These are phyloP conservation scores for Komagataella mondaviorum DNA, from an alignment of 805 yeast species.

Conservation along the genomic window DNA sequence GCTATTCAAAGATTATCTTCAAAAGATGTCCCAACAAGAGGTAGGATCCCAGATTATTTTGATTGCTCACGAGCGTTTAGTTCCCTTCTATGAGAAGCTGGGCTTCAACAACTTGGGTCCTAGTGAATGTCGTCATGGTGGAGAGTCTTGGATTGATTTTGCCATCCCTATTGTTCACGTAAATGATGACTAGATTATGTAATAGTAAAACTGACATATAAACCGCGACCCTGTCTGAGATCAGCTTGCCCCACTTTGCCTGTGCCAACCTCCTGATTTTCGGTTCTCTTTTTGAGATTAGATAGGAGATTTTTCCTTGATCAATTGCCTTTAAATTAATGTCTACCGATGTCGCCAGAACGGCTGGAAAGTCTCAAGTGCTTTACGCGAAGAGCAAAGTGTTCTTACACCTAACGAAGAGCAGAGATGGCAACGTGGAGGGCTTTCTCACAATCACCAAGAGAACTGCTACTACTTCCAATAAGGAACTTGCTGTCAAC, in stretches of 20 bases:
- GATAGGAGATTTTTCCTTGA: not conserved
- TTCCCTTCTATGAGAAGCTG: constrained; percentile 67
- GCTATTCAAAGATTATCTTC: constrained; percentile 78
- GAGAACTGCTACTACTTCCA: constrained; percentile 30
- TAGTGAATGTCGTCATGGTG: constrained; percentile 46
- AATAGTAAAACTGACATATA: not conserved
- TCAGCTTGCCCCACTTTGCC: not conserved
- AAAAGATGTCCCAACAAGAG: constrained; percentile 77
- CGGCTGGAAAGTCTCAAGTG: constrained; percentile 26
- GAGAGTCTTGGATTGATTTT: constrained; percentile 49
- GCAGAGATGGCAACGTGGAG: constrained; percentile 61
- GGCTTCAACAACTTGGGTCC: constrained; percentile 68
- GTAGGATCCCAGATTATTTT: constrained; percentile 69
- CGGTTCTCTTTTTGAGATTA: not conserved
- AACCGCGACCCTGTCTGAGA: not conserved
- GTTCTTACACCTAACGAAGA: constrained; percentile 69
- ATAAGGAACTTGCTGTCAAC: constrained; percentile 47
- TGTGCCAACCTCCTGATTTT: not conserved
- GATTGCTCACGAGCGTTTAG: constrained; percentile 54
- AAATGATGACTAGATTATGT: constrained; percentile 19
- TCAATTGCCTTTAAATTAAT: not conserved
- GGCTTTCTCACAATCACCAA: constrained; percentile 63
- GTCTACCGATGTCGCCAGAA: not conserved
- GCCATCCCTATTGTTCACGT: constrained; percentile 24
- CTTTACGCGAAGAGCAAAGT: constrained; percentile 54